phyloP scores from a whole-genome alignment of 1,284 basidiomycete species.

The Sanghuangporus weigelae region DNA sequence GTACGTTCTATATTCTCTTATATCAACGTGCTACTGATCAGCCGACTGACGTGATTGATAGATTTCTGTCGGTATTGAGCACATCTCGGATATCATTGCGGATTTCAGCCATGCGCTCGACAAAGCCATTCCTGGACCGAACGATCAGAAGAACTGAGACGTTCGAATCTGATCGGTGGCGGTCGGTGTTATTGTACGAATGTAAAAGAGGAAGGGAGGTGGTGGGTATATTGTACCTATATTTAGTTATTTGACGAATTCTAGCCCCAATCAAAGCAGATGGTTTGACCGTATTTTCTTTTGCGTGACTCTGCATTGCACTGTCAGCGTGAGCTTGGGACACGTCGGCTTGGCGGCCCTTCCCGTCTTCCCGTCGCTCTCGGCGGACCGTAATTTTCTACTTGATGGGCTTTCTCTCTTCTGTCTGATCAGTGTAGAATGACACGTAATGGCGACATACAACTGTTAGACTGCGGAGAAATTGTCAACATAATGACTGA shows the following conservation, averaged over 20 bases:
- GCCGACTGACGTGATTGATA: slow-evolving; percentile 21
- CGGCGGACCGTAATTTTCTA: neutral
- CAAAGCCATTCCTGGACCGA: neutral
- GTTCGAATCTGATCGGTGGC: neutral
- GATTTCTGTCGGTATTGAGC: slow-evolving; percentile 79
- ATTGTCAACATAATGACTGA: neutral
- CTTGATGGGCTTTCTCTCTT: neutral
- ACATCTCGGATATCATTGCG: slow-evolving; percentile 80
- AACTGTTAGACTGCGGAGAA: too few relatives aligned
- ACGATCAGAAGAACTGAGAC: neutral
- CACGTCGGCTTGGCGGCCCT: neutral
- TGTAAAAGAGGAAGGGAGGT: neutral
- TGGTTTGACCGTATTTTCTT: neutral
- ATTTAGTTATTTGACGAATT: neutral
- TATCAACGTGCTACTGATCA: neutral
- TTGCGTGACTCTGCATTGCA: neutral
- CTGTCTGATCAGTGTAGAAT: neutral
- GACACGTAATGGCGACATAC: too few relatives aligned
- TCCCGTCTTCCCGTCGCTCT: neutral
- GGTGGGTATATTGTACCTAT: neutral
- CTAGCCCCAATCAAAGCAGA: neutral
- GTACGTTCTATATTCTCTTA: slow-evolving; percentile 33
- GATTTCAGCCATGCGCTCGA: slow-evolving; percentile 69
- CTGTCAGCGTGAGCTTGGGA: neutral
- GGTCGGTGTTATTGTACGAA: neutral